These are phyloP conservation scores for Leptographium lundbergii DNA, from an alignment of 2,329 filamentous ascomycete genomes.

Conservation along the genomic window DNA sequence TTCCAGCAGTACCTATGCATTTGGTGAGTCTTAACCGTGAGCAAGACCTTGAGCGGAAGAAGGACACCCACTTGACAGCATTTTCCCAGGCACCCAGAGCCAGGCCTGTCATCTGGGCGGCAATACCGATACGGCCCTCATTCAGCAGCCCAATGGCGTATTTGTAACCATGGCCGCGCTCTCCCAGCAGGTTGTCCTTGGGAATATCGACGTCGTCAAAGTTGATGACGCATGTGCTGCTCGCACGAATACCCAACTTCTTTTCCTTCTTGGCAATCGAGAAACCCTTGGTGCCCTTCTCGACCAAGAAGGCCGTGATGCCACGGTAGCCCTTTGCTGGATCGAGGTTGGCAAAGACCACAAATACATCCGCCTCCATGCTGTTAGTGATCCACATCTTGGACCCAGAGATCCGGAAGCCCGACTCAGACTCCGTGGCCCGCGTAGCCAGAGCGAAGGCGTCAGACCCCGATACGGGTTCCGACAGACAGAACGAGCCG, in stretches of 20 bases:
- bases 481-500: slow-evolving; percentile 83
- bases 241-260: slow-evolving; percentile 94
- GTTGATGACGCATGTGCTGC: slow-evolving; percentile 92
- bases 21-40: background rate
- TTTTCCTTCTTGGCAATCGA: slow-evolving; percentile 98
- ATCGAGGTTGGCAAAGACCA: slow-evolving; percentile 94
- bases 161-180: slow-evolving; percentile 90
- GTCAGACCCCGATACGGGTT: slow-evolving; percentile 86
- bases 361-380: slow-evolving; percentile 86
- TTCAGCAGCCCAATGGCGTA: slow-evolving; percentile 91
- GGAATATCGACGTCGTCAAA: slow-evolving; percentile 94
- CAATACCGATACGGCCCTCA: slow-evolving; percentile 94
- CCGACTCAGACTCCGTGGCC: slow-evolving; percentile 68
- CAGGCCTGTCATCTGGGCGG: slow-evolving; percentile 95
- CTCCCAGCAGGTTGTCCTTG: slow-evolving; percentile 74
- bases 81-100: slow-evolving; percentile 93
- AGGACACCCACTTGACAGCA: slow-evolving; percentile 52
- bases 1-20: slow-evolving; percentile 66
- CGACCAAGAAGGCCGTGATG: slow-evolving; percentile 90
- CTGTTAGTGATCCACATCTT: slow-evolving; percentile 99
- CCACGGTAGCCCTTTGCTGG: slow-evolving; percentile 90
- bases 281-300: slow-evolving; percentile 83
- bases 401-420: slow-evolving; percentile 76
- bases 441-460: slow-evolving; percentile 91
- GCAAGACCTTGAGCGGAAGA: background rate